These are phyloP conservation scores for Russula vinacea DNA, from an alignment of 768 basidiomycete genomes.

Conservation along the genomic window DNA sequence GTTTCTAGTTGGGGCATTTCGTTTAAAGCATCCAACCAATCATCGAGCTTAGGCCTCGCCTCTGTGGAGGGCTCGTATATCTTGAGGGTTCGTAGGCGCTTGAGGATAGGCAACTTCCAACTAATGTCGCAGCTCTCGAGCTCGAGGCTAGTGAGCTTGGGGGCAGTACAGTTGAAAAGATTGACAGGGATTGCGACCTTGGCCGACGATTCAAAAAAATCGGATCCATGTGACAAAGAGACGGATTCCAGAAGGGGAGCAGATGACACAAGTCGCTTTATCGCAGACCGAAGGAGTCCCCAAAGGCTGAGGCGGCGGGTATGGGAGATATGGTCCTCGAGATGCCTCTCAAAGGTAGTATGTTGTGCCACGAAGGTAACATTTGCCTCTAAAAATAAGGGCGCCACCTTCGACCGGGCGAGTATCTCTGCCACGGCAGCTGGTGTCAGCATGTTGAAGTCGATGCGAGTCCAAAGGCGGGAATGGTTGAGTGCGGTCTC, in stretches of 20 bases:
- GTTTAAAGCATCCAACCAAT: constrained; percentile 23
- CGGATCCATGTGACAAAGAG: not conserved
- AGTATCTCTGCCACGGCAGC: constrained; percentile 7
- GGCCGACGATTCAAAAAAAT: too few species aligned
- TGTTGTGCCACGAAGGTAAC: not conserved
- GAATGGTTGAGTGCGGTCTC: constrained; percentile 18
- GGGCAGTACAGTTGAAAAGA: not conserved
- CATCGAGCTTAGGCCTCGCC: not conserved
- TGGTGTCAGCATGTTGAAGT: not conserved
- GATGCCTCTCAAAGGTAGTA: not conserved
- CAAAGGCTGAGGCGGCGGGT: constrained; percentile 3
- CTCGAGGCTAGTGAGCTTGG: not conserved
- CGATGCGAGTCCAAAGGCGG: constrained; percentile 16
- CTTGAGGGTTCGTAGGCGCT: constrained; percentile 5
- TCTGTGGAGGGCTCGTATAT: not conserved
- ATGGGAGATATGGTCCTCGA: constrained; percentile 11
- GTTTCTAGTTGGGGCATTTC: constrained; percentile 13
- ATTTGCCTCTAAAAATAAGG: constrained; percentile 6
- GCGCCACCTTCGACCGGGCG: constrained; percentile 6
- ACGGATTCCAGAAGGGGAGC: not conserved
- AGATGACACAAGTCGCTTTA: not conserved
- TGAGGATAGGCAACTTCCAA: constrained; percentile 17
- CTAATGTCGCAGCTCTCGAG: not conserved
- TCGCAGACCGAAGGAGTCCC: not conserved
- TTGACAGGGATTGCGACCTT: not conserved